Evolutionary conservation across 352 stramenopile genomes (phyloP), one percentile per base, ranked within the genome.

Genomic region (Globisporangium splendens): DNA sequence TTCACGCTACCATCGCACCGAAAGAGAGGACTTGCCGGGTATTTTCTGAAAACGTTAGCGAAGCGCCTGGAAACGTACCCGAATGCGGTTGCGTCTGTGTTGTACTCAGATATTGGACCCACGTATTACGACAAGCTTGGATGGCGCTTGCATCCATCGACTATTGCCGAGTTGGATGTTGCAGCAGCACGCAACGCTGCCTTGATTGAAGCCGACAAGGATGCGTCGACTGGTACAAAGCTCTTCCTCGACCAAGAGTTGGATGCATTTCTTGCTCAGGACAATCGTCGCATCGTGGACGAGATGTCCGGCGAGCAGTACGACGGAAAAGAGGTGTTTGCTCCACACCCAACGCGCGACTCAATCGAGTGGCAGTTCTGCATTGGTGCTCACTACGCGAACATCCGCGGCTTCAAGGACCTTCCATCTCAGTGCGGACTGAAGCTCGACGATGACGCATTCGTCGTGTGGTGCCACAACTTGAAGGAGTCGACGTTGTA

Each of bases 101-200:
- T 91, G 11, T 89, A 87, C 55, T 88, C 80, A 28, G 77, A 88
- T 51, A 85, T 91, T 54, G 78, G 80, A 1, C 72, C 80, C 21
- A 73, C 56, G n/a, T 88, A 71, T 60, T 91, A 91, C 60, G 75
- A 81, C 55, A 67, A 60, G 2, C 70, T 87, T 17, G 78, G 80
- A 17, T 91, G 80, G 80, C 72, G 59, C 3, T 46, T 79, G 20
- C 63, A 87, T 64, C 61, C 75, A 39, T 88, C 76, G 0, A 70
- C 61, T 1, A 70, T 79, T 53, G 78, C 70, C 0, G 68, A 57
- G 17, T 38, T 91, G 15, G 55, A 75, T 14, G 54, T 69, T 8
- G 15, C 28, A 0, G 38, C 68, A 3, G 20, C 53, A 1, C 38
- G 39, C 14, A 77, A 67, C 35, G 14, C 33, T 46, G 17, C 50